These are phyloP conservation scores for Saturnispora besseyi DNA, from an alignment of 805 yeast genomes.

Conservation along the genomic window DNA sequence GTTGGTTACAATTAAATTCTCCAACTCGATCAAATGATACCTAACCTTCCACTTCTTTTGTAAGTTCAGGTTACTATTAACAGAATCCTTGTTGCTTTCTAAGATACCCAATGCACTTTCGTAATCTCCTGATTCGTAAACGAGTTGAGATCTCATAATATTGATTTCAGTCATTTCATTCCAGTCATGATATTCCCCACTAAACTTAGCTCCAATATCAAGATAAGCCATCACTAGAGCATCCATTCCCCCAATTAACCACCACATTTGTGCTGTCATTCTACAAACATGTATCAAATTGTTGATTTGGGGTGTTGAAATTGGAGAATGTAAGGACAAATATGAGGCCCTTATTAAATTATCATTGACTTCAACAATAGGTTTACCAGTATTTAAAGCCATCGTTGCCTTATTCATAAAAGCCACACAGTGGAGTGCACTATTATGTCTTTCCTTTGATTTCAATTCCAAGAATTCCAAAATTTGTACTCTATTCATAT, in stretches of 20 bases:
- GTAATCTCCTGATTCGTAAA: neutral
- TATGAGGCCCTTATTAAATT: conserved; percentile 49
- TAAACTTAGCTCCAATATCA: neutral
- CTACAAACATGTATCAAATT: conserved; percentile 5
- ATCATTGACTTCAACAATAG: conserved; percentile 39
- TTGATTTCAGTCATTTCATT: conserved; percentile 25
- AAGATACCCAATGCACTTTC: neutral
- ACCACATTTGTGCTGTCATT: conserved; percentile 8
- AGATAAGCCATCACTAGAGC: neutral
- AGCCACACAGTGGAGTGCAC: conserved; percentile 47
- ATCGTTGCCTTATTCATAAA: conserved; percentile 58
- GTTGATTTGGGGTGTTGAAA: neutral
- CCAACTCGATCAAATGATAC: conserved; percentile 9
- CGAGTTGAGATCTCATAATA: conserved; percentile 27
- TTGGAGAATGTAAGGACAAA: conserved; percentile 33
- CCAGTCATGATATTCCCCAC: conserved; percentile 28
- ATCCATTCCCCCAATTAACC: conserved; percentile 1
- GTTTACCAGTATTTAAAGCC: conserved; percentile 42
- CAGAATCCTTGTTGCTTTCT: conserved; percentile 6
- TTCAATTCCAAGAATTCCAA: conserved; percentile 50
- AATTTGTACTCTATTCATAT: conserved; percentile 29
- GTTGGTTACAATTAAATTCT: conserved; percentile 14
- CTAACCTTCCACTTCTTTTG: conserved; percentile 34
- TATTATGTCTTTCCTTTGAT: conserved; percentile 39
- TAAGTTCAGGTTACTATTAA: conserved; percentile 24